These are phyloP conservation scores for Pulveroboletus sp. DNA, from an alignment of 768 basidiomycete genomes.

Conservation along the genomic window DNA sequence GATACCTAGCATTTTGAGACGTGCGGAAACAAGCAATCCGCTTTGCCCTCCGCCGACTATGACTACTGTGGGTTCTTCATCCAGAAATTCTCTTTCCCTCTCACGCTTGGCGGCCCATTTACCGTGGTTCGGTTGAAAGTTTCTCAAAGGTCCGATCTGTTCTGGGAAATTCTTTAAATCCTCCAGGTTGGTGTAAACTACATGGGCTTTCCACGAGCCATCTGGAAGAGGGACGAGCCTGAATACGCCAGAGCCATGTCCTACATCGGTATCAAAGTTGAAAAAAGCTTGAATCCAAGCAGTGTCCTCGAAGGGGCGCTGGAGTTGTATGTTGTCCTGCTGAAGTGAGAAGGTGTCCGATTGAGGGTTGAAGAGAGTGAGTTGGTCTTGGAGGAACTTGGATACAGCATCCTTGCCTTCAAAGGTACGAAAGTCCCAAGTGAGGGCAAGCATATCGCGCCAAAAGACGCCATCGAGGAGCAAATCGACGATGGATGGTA, in stretches of 20 bases:
- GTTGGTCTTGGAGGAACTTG: conserved; percentile 46
- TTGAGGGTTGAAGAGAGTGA: conserved; percentile 26
- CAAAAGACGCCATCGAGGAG: conserved; percentile 43
- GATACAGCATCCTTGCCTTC: conserved; percentile 39
- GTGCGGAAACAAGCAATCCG: conserved; percentile 57
- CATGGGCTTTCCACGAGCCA: conserved; percentile 46
- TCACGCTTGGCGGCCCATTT: conserved; percentile 30
- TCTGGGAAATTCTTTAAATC: conserved; percentile 46
- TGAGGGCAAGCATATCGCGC: conserved; percentile 61
- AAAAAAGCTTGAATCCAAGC: conserved; percentile 44
- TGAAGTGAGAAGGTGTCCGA: conserved; percentile 23
- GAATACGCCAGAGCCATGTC: conserved; percentile 41
- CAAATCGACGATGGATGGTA: conserved; percentile 33
- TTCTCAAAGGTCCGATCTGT: conserved; percentile 42
- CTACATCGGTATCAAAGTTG: conserved; percentile 43
- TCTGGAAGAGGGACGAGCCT: conserved; percentile 43
- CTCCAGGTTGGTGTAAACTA: conserved; percentile 51
- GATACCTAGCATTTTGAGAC: conserved; percentile 37
- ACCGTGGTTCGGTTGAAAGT: conserved; percentile 36
- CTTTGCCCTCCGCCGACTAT: conserved; percentile 52
- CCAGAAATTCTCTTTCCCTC: conserved; percentile 28
- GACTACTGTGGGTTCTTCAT: conserved; percentile 50
- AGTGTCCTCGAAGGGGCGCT: conserved; percentile 34
- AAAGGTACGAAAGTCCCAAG: conserved; percentile 63
- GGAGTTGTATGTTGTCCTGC: conserved; percentile 16